Percentiles rank a stretch among this genome's conserved stretches.
Evolutionary conservation across 164 flowering plant genomes (phyloP).

Genomic region (Piper longum): DNA sequence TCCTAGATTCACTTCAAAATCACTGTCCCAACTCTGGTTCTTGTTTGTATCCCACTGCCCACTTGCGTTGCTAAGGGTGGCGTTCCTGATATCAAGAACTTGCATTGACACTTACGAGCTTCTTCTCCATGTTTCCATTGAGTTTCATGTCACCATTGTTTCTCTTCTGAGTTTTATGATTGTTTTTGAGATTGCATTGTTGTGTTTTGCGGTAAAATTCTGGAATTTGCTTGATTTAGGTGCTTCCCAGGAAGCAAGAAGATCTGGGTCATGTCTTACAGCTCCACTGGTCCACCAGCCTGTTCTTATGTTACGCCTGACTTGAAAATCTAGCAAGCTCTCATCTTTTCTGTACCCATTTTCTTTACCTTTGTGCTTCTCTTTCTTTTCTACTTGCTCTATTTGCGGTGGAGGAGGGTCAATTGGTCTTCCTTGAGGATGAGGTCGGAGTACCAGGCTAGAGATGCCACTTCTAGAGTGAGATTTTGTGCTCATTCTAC

Average conservation of each 20-base stretch:
- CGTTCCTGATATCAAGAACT: too few species aligned
- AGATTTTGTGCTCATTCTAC: conserved; percentile 3
- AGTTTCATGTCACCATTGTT: neutral
- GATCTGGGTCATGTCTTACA: conserved; percentile 16
- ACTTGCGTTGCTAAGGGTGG: too few species aligned
- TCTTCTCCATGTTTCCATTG: too few species aligned
- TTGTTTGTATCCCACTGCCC: too few species aligned
- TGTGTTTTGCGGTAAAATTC: neutral
- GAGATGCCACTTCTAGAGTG: conserved; percentile 22
- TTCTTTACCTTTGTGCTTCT: conserved; percentile 42
- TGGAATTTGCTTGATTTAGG: neutral
- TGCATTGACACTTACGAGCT: too few species aligned
- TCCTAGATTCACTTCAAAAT: too few species aligned
- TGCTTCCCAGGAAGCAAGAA: neutral
- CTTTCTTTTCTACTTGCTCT: conserved; percentile 44
- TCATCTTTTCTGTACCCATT: conserved; percentile 52
- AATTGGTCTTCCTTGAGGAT: conserved; percentile 58
- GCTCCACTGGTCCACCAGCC: conserved; percentile 14
- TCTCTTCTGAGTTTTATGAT: neutral
- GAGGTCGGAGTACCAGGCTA: conserved; percentile 17
- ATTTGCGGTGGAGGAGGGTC: conserved; percentile 46
- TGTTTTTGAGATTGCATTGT: too few species aligned
- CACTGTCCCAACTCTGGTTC: too few species aligned
- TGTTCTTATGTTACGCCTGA: conserved; percentile 28
- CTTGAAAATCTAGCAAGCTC: conserved; percentile 44